These are phyloP conservation scores for Dillenia turbinata DNA, from an alignment of 164 flowering plant species.

Conservation along the genomic window DNA sequence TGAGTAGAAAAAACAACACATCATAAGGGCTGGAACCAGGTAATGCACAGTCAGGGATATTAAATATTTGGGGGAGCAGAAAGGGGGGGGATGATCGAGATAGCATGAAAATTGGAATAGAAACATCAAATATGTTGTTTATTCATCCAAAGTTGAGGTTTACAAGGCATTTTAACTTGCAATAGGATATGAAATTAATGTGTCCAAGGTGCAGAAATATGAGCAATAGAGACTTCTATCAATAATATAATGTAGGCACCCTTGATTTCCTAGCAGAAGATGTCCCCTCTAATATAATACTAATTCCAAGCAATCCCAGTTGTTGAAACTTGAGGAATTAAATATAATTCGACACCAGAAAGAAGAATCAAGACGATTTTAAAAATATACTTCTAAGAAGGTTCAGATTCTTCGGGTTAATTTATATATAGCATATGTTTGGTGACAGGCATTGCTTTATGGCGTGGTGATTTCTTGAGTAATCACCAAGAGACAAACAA, in stretches of 20 bases:
- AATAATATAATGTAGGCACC: conserved; percentile 24
- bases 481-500: conserved; percentile 30
- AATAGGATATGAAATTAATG: conserved; percentile 48
- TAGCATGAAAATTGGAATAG: conserved; percentile 63
- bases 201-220: conserved; percentile 52
- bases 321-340: conserved; percentile 25
- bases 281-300: conserved; percentile 1
- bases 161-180: conserved; percentile 23
- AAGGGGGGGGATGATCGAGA: conserved; percentile 15
- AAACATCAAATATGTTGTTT: conserved; percentile 66
- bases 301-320: conserved; percentile 23
- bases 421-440: not conserved
- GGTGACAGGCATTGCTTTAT: conserved; percentile 9
- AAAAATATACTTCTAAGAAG: conserved; percentile 23
- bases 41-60: conserved; percentile 19
- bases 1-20: conserved; percentile 17
- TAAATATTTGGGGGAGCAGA: not conserved
- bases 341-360: conserved; percentile 14
- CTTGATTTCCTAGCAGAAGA: conserved; percentile 29
- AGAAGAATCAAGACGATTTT: conserved; percentile 40
- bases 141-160: conserved; percentile 31
- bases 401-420: conserved; percentile 21
- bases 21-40: conserved; percentile 45
- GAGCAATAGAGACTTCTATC: conserved; percentile 55
- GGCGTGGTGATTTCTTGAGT: conserved; percentile 19